Evolutionary conservation across 768 basidiomycete genomes (phyloP).

Genomic region (Suillus sp.): DNA sequence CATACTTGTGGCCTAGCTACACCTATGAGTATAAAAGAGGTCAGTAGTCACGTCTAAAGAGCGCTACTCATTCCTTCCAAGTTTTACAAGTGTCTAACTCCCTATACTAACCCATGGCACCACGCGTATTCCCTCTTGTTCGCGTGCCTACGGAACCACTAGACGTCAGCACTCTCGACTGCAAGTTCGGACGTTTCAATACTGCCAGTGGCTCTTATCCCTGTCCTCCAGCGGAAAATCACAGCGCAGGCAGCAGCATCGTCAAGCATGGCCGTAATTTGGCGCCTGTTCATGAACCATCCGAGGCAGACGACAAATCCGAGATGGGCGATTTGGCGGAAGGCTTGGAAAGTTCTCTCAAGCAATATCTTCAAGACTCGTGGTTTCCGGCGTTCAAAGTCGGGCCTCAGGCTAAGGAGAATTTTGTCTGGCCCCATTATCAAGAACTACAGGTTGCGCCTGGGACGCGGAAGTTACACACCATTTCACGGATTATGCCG

Average conservation of each 20-base stretch:
- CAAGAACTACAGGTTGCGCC: slow-evolving; percentile 2
- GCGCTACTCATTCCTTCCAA: not conserved
- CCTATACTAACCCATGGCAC: not conserved
- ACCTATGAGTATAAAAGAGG: slow-evolving; percentile 5
- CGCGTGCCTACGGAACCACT: not conserved
- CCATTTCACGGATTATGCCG: slow-evolving; percentile 11
- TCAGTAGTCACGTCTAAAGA: too few relatives aligned
- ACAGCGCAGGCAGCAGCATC: not conserved
- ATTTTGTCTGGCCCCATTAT: slow-evolving; percentile 16
- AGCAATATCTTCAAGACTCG: slow-evolving; percentile 11
- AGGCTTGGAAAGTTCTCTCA: not conserved
- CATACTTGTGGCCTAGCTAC: not conserved
- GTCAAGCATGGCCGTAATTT: not conserved
- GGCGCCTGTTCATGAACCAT: not conserved
- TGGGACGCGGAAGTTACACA: slow-evolving; percentile 14
- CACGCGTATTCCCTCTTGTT: not conserved
- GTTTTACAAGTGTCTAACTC: not conserved
- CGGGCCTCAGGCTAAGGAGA: not conserved
- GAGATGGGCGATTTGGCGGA: not conserved
- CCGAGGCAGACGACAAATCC: not conserved
- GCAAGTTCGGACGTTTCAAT: not conserved
- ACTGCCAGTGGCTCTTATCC: not conserved
- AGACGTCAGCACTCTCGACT: not conserved
- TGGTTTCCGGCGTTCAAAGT: slow-evolving; percentile 20
- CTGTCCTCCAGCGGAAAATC: not conserved